These are phyloP conservation scores for Dactylellina leptospora DNA, from an alignment of 2,329 filamentous ascomycete genomes.

Conservation along the genomic window DNA sequence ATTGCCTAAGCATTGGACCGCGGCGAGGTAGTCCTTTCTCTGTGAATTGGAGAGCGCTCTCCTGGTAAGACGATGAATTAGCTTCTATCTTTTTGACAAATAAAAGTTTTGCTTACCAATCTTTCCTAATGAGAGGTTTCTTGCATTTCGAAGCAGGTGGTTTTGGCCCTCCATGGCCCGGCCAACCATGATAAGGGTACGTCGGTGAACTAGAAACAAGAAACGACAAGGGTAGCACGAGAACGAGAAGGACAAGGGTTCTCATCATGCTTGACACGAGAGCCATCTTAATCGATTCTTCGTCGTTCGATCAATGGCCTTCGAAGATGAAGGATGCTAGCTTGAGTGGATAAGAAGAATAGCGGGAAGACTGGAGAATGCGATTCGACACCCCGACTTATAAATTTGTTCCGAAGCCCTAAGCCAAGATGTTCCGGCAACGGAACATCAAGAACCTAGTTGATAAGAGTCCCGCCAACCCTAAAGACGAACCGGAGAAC, in stretches of 20 bases:
- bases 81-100: not conserved
- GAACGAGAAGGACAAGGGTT: slow-evolving; percentile 3
- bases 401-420: slow-evolving; percentile 8
- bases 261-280: not conserved
- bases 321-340: not conserved
- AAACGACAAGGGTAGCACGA: not conserved
- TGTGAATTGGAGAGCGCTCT: slow-evolving; percentile 53
- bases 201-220: slow-evolving; percentile 14
- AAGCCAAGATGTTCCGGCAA: not conserved
- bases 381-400: slow-evolving; percentile 20
- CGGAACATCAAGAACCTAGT: not conserved
- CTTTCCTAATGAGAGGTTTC: slow-evolving; percentile 36
- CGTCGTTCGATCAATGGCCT: not conserved
- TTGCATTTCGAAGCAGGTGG: slow-evolving; percentile 9
- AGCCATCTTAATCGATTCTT: slow-evolving; percentile 15
- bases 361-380: not conserved
- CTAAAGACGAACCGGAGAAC: too few relatives aligned
- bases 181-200: not conserved
- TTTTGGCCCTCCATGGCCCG: slow-evolving; percentile 9
- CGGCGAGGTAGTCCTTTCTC: slow-evolving; percentile 59
- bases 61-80: slow-evolving; percentile 24
- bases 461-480: not conserved
- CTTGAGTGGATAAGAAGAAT: not conserved
- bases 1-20: slow-evolving; percentile 60
- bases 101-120: slow-evolving; percentile 22